Conservation (phyloP, 208 protist species). For the Crithidia brevicula region DNA sequence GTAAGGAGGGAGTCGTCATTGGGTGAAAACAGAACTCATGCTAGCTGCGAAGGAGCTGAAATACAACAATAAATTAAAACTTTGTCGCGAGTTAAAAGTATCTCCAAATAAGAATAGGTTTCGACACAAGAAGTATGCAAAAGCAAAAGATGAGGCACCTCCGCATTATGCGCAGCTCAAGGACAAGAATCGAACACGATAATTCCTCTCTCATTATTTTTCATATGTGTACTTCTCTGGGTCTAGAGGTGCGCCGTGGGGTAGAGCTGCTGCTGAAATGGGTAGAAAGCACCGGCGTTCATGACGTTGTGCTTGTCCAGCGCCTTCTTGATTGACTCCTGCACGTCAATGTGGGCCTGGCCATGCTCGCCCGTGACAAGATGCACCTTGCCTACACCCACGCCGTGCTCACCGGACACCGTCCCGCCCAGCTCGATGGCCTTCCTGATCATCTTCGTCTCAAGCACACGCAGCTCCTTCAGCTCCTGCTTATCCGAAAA, state of each 20-base stretch:
- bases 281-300: conserved; percentile 88
- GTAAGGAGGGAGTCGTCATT: no score
- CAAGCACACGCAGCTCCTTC: conserved; percentile 46
- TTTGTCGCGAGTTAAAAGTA: no score
- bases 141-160: no score
- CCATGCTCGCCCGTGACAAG: conserved; percentile 67
- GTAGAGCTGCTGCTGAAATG: conserved; percentile 47
- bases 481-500: conserved; percentile 52
- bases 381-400: conserved; percentile 77
- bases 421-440: conserved; percentile 77
- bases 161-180: no score
- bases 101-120: no score
- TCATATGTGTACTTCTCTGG: background rate
- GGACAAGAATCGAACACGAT: no score
- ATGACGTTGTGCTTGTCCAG: conserved; percentile 89
- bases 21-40: no score
- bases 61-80: no score
- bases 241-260: conserved; percentile 43
- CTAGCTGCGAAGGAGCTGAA: no score
- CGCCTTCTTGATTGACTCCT: conserved; percentile 82
- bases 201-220: background rate
- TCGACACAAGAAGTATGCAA: no score
- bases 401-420: conserved; percentile 86
- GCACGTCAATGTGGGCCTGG: conserved; percentile 67
- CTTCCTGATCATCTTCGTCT: conserved; percentile 72